These are phyloP conservation scores for Amylocarpus encephaloides DNA, from an alignment of 2,329 filamentous ascomycete genomes.

Conservation along the genomic window DNA sequence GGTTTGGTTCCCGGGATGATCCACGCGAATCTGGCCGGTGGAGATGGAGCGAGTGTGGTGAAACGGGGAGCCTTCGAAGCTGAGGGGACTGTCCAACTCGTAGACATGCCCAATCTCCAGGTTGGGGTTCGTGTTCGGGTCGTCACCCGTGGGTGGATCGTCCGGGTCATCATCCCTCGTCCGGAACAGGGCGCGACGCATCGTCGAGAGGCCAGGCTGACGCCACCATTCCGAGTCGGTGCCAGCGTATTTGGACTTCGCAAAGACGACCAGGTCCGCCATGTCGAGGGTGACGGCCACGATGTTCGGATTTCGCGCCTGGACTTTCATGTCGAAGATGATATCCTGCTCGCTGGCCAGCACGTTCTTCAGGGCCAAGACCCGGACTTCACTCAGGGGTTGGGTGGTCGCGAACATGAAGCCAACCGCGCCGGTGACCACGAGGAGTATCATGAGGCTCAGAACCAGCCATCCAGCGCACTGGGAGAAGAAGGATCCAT, in stretches of 20 bases:
- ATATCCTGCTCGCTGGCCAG: slow-evolving; percentile 90
- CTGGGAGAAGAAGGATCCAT: slow-evolving; percentile 59
- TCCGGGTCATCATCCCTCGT: slow-evolving; percentile 29
- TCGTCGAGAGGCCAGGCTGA: slow-evolving; percentile 29
- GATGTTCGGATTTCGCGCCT: slow-evolving; percentile 87
- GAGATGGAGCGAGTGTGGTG: slow-evolving; percentile 66
- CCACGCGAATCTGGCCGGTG: slow-evolving; percentile 75
- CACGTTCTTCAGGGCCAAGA: slow-evolving; percentile 80
- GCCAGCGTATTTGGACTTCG: slow-evolving; percentile 86
- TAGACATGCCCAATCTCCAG: slow-evolving; percentile 88
- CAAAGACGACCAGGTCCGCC: slow-evolving; percentile 88
- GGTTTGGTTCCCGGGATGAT: slow-evolving; percentile 81
- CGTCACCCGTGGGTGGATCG: slow-evolving; percentile 45
- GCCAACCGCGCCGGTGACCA: slow-evolving; percentile 77
- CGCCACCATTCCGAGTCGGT: slow-evolving; percentile 51
- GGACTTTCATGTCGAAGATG: slow-evolving; percentile 86
- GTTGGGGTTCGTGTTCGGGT: slow-evolving; percentile 63
- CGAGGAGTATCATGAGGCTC: slow-evolving; percentile 71
- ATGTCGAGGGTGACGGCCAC: slow-evolving; percentile 80
- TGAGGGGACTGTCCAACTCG: slow-evolving; percentile 78
- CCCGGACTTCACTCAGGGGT: slow-evolving; percentile 70
- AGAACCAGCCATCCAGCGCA: slow-evolving; percentile 84
- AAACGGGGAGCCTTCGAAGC: slow-evolving; percentile 86
- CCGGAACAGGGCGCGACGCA: slow-evolving; percentile 32
- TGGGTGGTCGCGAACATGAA: slow-evolving; percentile 92